Conservation (phyloP, 2,329 filamentous ascomycete genomes). For the Fusarium sambucinum region DNA sequence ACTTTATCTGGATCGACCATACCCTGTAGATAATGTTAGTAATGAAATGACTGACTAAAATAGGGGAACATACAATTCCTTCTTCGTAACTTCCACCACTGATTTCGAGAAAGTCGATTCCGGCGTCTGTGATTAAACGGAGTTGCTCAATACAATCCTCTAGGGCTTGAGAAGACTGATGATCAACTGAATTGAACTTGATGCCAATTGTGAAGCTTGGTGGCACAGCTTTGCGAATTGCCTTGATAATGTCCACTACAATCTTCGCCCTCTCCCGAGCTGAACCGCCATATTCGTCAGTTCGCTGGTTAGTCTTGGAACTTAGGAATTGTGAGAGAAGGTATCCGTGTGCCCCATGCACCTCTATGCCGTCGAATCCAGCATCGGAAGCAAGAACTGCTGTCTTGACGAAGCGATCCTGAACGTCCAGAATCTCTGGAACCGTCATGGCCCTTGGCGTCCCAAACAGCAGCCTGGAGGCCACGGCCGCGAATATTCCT, state of each 20-base stretch:
- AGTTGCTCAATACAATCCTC: not conserved
- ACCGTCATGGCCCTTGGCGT: not conserved
- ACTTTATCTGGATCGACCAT: not conserved
- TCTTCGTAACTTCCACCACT: slow-evolving; percentile 5
- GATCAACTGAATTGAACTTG: slow-evolving; percentile 2
- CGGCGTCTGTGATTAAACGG: not conserved
- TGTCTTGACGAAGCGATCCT: not conserved
- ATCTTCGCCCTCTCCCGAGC: not conserved
- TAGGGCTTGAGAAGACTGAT: not conserved
- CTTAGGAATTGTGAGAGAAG: not conserved
- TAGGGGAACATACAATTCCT: not conserved
- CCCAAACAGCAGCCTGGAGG: not conserved
- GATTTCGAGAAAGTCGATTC: not conserved
- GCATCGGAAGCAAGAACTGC: not conserved
- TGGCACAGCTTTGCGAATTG: not conserved
- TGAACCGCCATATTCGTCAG: not conserved
- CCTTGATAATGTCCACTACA: not conserved
- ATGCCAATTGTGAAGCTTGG: not conserved
- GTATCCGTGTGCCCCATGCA: slow-evolving; percentile 4
- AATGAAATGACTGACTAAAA: not conserved
- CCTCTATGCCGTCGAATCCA: not conserved
- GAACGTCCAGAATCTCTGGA: not conserved
- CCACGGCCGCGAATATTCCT: not conserved
- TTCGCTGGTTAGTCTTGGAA: not conserved
- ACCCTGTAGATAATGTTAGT: not conserved